Evolutionary conservation across 23 red algal species (phyloP), one percentile per base, ranked within the genome.

Genomic region (Chondrus crispus): DNA sequence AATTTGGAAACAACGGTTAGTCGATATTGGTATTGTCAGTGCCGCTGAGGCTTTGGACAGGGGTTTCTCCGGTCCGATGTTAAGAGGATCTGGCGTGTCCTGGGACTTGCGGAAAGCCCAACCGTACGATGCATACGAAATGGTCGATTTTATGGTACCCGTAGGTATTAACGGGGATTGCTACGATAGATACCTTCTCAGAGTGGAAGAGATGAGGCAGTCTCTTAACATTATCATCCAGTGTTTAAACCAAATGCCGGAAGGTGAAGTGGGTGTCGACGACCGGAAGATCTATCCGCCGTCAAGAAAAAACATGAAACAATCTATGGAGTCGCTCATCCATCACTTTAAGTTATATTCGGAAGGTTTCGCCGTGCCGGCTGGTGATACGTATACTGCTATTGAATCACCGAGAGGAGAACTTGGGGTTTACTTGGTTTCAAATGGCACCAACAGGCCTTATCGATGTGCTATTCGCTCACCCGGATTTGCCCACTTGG

Each of bases 301-400:
- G 28, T 91, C 83, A 16, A 91, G 97, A 16, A 74, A 82, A 55
- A 85, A 99, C 28, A 96, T 99, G 94, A 99, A 99, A 55, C 85
- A 95, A 42, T 96, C 94, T 2, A 99, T 99, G 97, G 97, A 99
- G 76, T 82, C 97, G 22, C 91, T 99, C 76, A 99, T 99, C 58
- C 97, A 99, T 62, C 93, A 96, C 66, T 99, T 99, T 70, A 99
- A 99, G 71, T 87, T 99, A 4, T 99, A 96, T 68, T 96, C 94
- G 24, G 97, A 99, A 87, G 97, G 97, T 32, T 96, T 89, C 68
- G 81, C 89, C 22, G 97, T 99, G n/a, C 97, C 97, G 32, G 90
- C 94, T 6, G 97, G 97, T 12, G 97, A 99, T 62, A 96, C 94
- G 19, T 99, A 96, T 54, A 86, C 88, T n/a, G 94, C 97, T 10